These are phyloP conservation scores for Phlebopus sp. DNA, from an alignment of 1,284 basidiomycete species.

Conservation along the genomic window DNA sequence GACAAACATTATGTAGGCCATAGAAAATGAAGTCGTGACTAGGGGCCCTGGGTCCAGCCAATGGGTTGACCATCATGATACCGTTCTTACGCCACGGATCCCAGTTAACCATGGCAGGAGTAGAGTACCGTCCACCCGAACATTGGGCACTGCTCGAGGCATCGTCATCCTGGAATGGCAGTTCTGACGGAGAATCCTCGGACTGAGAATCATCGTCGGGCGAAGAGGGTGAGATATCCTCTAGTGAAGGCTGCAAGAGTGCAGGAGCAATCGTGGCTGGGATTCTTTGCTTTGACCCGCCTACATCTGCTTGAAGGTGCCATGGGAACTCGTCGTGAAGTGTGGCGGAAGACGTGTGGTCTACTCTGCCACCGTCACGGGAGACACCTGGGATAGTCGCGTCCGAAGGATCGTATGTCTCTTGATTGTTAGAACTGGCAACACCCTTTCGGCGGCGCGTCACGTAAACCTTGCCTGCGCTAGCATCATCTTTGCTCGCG, in stretches of 20 bases:
- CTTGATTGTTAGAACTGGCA: slow-evolving; percentile 1
- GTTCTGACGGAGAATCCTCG: neutral
- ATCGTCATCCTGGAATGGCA: neutral
- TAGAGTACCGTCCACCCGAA: slow-evolving; percentile 4
- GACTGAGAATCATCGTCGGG: neutral
- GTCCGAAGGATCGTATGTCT: slow-evolving; percentile 7
- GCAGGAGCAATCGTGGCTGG: slow-evolving; percentile 16
- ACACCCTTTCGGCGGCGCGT: neutral
- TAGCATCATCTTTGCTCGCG: neutral
- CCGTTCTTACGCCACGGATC: slow-evolving; percentile 4
- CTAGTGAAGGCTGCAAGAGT: slow-evolving; percentile 14
- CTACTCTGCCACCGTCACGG: slow-evolving; percentile 3
- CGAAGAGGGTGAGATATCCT: slow-evolving; percentile 4
- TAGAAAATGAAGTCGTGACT: slow-evolving; percentile 6
- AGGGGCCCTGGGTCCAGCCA: neutral
- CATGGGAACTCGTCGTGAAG: slow-evolving; percentile 10
- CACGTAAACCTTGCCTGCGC: neutral
- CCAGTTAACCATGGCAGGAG: slow-evolving; percentile 18
- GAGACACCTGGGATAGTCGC: neutral
- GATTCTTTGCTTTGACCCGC: slow-evolving; percentile 6
- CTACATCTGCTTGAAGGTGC: neutral
- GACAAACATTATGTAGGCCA: slow-evolving; percentile 8
- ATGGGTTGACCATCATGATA: neutral
- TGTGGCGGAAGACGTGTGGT: slow-evolving; percentile 16
- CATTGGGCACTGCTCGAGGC: neutral